Conservation (phyloP, 106 monocot species). For the Platanthera zijinensis region DNA sequence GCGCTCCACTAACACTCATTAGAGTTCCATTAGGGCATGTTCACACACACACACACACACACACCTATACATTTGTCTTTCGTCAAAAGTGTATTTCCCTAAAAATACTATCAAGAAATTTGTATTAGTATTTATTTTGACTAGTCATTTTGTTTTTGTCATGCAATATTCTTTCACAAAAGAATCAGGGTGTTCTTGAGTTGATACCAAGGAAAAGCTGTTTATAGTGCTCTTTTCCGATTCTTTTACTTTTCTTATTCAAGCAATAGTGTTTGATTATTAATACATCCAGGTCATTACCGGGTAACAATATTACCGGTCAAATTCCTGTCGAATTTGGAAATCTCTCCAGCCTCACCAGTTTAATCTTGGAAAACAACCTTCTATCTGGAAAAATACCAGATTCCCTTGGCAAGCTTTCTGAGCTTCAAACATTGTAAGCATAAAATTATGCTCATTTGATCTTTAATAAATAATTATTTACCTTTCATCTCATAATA, state of each 20-base stretch:
- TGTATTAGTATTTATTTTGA: too few relatives aligned
- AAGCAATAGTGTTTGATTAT: background rate
- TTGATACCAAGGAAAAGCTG: background rate
- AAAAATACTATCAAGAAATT: too few relatives aligned
- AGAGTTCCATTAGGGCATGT: too few relatives aligned
- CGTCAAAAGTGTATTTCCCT: too few relatives aligned
- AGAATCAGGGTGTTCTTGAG: too few relatives aligned
- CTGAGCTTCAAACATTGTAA: conserved; percentile 74
- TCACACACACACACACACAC: too few relatives aligned
- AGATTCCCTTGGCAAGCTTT: conserved; percentile 71
- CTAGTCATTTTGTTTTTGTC: too few relatives aligned
- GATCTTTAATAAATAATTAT: conserved; percentile 1
- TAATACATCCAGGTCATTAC: conserved; percentile 45
- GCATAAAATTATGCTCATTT: background rate
- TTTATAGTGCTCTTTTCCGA: background rate
- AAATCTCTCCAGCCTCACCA: conserved; percentile 72
- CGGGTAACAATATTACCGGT: conserved; percentile 68
- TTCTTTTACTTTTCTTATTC: background rate
- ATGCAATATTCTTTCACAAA: too few relatives aligned
- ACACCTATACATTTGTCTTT: too few relatives aligned
- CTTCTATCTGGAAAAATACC: conserved; percentile 68
- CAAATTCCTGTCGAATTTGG: conserved; percentile 69
- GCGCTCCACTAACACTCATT: too few relatives aligned
- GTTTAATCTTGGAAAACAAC: conserved; percentile 64
- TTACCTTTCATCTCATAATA: background rate